A percentile compares a stretch with the other conserved stretches of the same genome.
phyloP scores from a whole-genome alignment of 2,329 filamentous ascomycete genomes.

The Calycina marina region DNA sequence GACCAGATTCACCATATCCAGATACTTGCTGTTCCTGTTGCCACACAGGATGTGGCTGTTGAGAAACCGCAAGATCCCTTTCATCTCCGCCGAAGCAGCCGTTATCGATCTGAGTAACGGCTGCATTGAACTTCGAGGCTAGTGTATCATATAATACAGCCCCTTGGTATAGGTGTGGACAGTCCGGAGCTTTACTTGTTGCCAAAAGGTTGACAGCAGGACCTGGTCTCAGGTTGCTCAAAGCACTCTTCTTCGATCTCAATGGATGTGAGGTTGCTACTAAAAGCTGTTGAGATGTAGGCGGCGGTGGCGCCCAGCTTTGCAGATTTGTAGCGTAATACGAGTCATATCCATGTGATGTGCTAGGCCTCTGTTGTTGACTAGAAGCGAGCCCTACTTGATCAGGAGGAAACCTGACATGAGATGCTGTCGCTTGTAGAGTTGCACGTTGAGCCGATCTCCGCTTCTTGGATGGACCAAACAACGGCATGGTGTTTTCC shows the following conservation, averaged over 20 bases:
- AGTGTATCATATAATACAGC: slow-evolving; percentile 43
- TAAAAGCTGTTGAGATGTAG: no score
- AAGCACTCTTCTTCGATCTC: slow-evolving; percentile 6
- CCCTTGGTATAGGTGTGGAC: slow-evolving; percentile 30
- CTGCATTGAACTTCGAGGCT: slow-evolving; percentile 45
- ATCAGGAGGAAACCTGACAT: no score
- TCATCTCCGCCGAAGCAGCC: slow-evolving; percentile 40
- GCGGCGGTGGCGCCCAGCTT: no score
- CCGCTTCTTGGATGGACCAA: no score
- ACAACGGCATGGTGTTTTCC: no score
- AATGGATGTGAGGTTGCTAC: no score
- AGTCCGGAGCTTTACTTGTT: slow-evolving; percentile 23
- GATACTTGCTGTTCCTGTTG: slow-evolving; percentile 13
- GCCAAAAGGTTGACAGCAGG: slow-evolving; percentile 21
- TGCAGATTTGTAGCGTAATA: no score
- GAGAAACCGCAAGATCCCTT: slow-evolving; percentile 29
- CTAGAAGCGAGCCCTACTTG: no score
- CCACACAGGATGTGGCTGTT: slow-evolving; percentile 9
- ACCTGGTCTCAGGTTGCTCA: slow-evolving; percentile 14
- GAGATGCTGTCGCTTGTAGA: no score
- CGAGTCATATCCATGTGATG: no score
- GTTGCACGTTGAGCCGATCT: no score
- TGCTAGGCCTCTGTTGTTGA: no score
- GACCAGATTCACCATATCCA: slow-evolving; percentile 7
- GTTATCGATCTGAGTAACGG: slow-evolving; percentile 59